Base-by-base conservation (phyloP, 108 stramenopile species). In the Bacterosira constricta region DNA sequence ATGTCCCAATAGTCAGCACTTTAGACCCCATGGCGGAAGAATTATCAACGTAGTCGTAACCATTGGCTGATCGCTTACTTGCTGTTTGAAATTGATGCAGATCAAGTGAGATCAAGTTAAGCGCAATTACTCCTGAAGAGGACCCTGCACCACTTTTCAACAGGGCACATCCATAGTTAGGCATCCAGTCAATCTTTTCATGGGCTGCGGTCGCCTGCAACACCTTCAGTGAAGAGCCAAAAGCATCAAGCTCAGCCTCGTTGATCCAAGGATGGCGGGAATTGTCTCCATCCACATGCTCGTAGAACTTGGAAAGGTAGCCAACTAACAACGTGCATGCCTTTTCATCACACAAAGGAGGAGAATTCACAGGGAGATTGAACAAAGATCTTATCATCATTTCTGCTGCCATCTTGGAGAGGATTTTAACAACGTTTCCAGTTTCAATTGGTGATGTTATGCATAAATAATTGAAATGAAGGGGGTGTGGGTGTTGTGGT, bases 151-250 rank as follows among this genome's bases (percentile, higher is more conserved):
- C 27, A 45, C 39, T 71, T 56, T 44, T 60, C 63, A 78, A 21
- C 26, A 78, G 0, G 12, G 69, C 77, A 64, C 77, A 71, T 51
- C 77, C 77, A 45, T 78, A 78, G 21, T 56, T 51, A 5, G 77
- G 70, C 12, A 71, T 27, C 77, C 77, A 78, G 9, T 54, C 26
- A 35, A 71, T 55, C 17, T 13, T 59, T 44, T 66, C 66, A 50
- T 25, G 29, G 5, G 44, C 31, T 23, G 52, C 51, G 8, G 27
- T 38, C 37, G 37, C 15, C 37, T 53, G 20, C 39, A 73, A 41
- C 3, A 30, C 4, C n/a, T 32, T 42, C 8, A 32, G 13, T 9
- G 54, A 37, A 57, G 29, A 23, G 18, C 39, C 57, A 47, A 73
- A 49, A 39, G 57, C 61, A 44, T 64, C 30, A 4, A 51, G 55